Evolutionary conservation across 768 basidiomycete species (phyloP), one percentile per base, ranked within the genome.

Genomic region (Suillus spraguei): DNA sequence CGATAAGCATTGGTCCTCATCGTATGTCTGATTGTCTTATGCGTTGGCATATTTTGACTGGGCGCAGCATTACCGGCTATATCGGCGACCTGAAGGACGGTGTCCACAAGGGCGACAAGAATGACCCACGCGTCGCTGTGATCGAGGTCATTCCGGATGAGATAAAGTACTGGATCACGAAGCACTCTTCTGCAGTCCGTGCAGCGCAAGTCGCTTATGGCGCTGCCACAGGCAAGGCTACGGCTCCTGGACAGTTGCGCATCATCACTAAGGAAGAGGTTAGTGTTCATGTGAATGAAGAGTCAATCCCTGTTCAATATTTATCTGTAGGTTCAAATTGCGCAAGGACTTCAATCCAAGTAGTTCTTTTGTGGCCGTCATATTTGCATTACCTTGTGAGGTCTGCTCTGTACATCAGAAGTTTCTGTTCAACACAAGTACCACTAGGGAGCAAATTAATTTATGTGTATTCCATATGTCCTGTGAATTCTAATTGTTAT

Each of bases 11-110:
- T 93, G 87, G 87, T 85, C 78, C n/a, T 67, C 78, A 65, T 72
- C 75, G 88, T 85, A 28, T 60, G 81, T 74, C 3, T 28, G 36
- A 38, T 16, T 11, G 44, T 17, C 54, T 62, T 64, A 20, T 42
- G 24, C 16, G 35, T 42, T 33, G 46, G 35, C 39, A 14, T 22
- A 58, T 17, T 62, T 49, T 63, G 44, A 67, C 55, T 20, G 4
- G 22, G 47, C 3, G 42, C 54, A 92, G 90, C 3, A 80, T 85
- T 38, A 73, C 83, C 10, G 90, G 88, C 0, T 97, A 93, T 83
- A 96, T 96, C 68, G 93, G 92, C 42, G 90, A 97, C 71, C 80
- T 95, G 61, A 88, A 88, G 38, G 94, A 97, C 66, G 92, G 91
- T 20, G 77, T 90, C 7, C 94, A 95, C 74, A 89, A 86, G 68